Base-by-base conservation (phyloP, 768 basidiomycete species). In the Mycena capillaripes region DNA sequence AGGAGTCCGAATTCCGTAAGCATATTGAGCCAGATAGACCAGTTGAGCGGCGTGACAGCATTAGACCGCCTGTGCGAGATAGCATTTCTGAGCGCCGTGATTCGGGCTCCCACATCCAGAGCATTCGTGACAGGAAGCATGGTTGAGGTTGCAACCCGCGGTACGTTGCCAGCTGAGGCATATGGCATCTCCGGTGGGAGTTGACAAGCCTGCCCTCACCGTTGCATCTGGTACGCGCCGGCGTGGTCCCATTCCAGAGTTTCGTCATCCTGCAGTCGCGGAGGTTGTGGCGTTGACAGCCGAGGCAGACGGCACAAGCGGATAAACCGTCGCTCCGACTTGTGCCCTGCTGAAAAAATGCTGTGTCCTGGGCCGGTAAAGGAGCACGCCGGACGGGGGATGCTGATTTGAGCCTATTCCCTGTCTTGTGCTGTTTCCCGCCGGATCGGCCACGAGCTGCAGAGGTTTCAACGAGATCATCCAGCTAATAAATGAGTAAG, bases 31-130 rank as follows among this genome's bases (percentile, higher is more conserved):
- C 80, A 82, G 1, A 27, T 50, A 1, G 74, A 61, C 0, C 69
- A 23, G 0, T 65, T 59, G 44, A 78, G 75, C 0, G 78, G 81
- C 0, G 79, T 76, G 29, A 56, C 25, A 0, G 78, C 59, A 0
- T 71, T 55, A 65, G 2, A 55, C 61, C 34, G 70, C 80, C 76
- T 79, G 65, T 7, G 76, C 76, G 6, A 60, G 70, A 81, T 75
- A 67, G 40, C 80, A 81, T 0, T 25, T 21, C 27, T 76, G 70
- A 60, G 81, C 80, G 46, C 81, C 75, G 25, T 82, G 81, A 25
- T 40, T 53, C 48, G 48, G 73, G n/a, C n/a, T n/a, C n/a, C n/a
- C n/a, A n/a, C n/a, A n/a, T n/a, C n/a, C n/a, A n/a, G n/a, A n/a
- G n/a, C 81, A 82, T 25, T 77, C 29, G 70, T 82, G 79, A 5